Percentiles rank a stretch among this genome's conserved stretches.
Conservation (phyloP, 75 land plant species). For the Pinus albicaulis region DNA sequence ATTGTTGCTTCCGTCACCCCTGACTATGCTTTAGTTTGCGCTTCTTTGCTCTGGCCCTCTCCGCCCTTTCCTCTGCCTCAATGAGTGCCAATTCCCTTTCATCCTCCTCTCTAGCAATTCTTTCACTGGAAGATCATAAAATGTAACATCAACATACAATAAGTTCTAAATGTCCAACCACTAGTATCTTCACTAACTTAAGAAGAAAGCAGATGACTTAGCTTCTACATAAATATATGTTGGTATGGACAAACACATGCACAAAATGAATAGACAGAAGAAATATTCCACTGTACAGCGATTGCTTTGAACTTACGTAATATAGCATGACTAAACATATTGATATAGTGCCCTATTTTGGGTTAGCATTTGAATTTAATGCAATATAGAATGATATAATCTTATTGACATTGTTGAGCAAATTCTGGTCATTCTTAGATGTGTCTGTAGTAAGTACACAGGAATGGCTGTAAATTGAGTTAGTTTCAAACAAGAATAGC, state of each 20-base stretch:
- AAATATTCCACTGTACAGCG: background rate
- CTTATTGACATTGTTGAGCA: no score
- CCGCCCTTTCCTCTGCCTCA: slow-evolving; percentile 40
- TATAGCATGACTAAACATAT: background rate
- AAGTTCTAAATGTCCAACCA: background rate
- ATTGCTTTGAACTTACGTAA: background rate
- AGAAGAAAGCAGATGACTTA: background rate
- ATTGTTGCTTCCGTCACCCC: background rate
- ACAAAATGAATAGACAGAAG: background rate
- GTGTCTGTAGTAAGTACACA: background rate
- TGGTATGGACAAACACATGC: background rate
- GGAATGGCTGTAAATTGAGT: background rate
- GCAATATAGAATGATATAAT: no score
- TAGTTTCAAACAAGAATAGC: no score
- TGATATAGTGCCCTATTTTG: no score
- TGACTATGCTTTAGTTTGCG: slow-evolving; percentile 14
- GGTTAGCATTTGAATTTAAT: no score
- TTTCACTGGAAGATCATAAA: slow-evolving; percentile 24
- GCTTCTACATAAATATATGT: background rate
- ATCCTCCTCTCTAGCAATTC: slow-evolving; percentile 47
- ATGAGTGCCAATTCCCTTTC: slow-evolving; percentile 43
- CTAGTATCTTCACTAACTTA: background rate
- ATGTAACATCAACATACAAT: background rate
- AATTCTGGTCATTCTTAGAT: background rate
- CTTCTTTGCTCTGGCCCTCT: slow-evolving; percentile 22